Evolutionary conservation across 768 basidiomycete species (phyloP), one percentile per base, ranked within the genome.

Genomic region (Lactifluus rugatus): DNA sequence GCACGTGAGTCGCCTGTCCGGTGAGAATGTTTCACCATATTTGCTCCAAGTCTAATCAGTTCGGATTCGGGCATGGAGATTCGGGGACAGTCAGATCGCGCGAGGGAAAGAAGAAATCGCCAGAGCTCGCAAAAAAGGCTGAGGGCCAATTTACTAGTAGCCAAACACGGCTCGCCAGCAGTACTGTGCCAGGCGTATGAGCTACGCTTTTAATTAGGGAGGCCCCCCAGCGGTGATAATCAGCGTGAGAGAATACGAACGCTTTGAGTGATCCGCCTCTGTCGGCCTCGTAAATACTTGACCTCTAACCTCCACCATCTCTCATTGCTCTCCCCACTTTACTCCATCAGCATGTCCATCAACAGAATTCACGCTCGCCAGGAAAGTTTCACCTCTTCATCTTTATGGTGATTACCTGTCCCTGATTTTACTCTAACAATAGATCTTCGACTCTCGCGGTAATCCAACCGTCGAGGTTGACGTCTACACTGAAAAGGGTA

Each of bases 401-500:
- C 36, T 36, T 14, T 56, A 44, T 45, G 60, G 42, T 53, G 37
- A 31, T 42, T 28, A 25, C 31, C 16, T 17, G 21, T 44, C 34
- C 44, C 41, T 57, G 34, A 46, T 25, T 19, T 51, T 13, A 10
- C 3, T 13, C 9, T 17, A 21, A 48, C 37, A 52, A 54, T 68
- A 97, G 95, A 95, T 98, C 84, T 98, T 96, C 73, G 95, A 98
- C 81, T 97, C 93, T 70, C 92, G 95, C 70, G 94, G 93, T 67
- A 93, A 97, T 81, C 93, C 90, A 68, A 95, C 93, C 68, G 91
- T 96, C 70, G 93, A 93, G 76, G 91, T 93, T 71, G 91, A 94
- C 71, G 76, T 94, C 68, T 70, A 80, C 81, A 97, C 94, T 61
- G 80, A 70, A 42, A 92, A 93, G 80, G 93, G 93, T 89, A 68